These are phyloP conservation scores for Rhodomyrtus psidioides DNA, from an alignment of 441 rosid genomes.

Conservation along the genomic window DNA sequence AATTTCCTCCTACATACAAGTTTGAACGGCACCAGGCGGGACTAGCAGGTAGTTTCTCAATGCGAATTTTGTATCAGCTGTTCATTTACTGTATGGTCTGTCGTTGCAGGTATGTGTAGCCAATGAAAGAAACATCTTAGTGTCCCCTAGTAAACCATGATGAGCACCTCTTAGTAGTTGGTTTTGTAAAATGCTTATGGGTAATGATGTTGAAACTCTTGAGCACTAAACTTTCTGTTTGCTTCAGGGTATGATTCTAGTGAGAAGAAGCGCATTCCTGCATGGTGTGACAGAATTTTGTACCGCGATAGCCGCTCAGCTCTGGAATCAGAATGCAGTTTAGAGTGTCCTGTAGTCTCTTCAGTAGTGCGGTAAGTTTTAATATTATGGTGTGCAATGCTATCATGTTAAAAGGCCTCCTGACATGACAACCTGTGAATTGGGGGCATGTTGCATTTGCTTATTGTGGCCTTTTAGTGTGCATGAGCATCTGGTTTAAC, in stretches of 20 bases:
- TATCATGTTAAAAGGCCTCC: not conserved
- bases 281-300: constrained; percentile 98
- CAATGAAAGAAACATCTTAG: not conserved
- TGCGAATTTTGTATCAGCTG: not conserved
- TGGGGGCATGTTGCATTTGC: not conserved
- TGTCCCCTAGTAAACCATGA: not conserved
- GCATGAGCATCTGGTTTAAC: not conserved
- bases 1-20: constrained; percentile 97
- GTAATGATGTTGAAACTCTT: not conserved
- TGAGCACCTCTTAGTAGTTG: not conserved
- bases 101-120: not conserved
- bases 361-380: constrained; percentile 56
- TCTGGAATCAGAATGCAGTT: constrained; percentile 59
- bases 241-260: constrained; percentile 91
- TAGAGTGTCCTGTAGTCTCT: constrained; percentile 85
- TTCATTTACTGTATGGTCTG: not conserved
- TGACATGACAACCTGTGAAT: not conserved
- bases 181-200: not conserved
- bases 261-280: constrained; percentile 99
- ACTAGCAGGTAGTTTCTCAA: constrained; percentile 64
- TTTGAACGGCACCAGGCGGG: constrained; percentile 84
- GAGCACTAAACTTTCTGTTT: not conserved
- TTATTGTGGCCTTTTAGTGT: not conserved
- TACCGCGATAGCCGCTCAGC: constrained; percentile 70
- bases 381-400: not conserved